Percentiles rank a stretch among this genome's conserved stretches.
These are phyloP conservation scores for Cephalotrichum gorgonifer DNA, from an alignment of 2,329 filamentous ascomycete species.

Conservation along the genomic window DNA sequence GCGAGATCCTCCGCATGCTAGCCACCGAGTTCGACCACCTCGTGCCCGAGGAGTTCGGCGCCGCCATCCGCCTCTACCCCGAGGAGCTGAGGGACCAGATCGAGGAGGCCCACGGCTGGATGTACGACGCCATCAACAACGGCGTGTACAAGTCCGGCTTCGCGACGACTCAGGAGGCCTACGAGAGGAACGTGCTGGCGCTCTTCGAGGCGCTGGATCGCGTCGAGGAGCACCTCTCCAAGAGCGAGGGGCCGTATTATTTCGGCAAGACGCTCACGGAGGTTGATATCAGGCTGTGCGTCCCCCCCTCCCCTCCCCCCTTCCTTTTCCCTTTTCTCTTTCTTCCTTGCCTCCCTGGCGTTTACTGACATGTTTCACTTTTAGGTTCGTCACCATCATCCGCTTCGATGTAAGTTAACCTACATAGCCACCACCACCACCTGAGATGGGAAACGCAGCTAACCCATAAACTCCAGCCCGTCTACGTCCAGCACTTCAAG, in stretches of 20 bases:
- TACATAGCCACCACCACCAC: not conserved
- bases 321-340: not conserved
- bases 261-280: slow-evolving; percentile 71
- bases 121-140: slow-evolving; percentile 64
- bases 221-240: slow-evolving; percentile 59
- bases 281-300: slow-evolving; percentile 63
- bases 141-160: slow-evolving; percentile 72
- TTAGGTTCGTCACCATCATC: slow-evolving; percentile 56
- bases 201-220: slow-evolving; percentile 72
- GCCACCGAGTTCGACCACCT: slow-evolving; percentile 70
- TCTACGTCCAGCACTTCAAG: slow-evolving; percentile 83
- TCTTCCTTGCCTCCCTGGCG: no score
- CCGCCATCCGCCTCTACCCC: slow-evolving; percentile 60
- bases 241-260: slow-evolving; percentile 51
- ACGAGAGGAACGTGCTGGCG: slow-evolving; percentile 59
- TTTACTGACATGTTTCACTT: not conserved
- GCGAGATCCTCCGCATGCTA: slow-evolving; percentile 88
- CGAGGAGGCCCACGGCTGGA: slow-evolving; percentile 71
- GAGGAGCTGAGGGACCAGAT: slow-evolving; percentile 53
- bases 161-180: slow-evolving; percentile 72
- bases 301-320: slow-evolving; percentile 7
- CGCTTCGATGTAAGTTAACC: slow-evolving; percentile 51
- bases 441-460: not conserved
- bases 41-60: slow-evolving; percentile 47
- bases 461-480: slow-evolving; percentile 32